Evolutionary conservation across 352 stramenopile species (phyloP).

Genomic region (Phytopythium helicoides): DNA sequence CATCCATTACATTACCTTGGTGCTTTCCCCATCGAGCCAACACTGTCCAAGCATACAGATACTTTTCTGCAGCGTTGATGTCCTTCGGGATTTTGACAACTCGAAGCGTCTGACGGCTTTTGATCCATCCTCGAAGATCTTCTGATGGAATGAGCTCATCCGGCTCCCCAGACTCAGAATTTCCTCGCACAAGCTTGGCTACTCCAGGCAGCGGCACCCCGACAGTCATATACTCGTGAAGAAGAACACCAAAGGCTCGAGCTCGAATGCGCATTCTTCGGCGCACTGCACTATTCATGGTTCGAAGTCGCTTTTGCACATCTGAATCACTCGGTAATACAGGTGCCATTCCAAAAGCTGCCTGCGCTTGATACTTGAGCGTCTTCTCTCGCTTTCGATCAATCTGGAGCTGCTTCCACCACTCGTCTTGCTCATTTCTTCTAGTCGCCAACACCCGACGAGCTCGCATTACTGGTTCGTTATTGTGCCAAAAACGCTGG

Average conservation of each 20-base stretch:
- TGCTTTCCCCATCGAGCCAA: slow-evolving; percentile 23
- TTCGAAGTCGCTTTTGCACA: slow-evolving; percentile 34
- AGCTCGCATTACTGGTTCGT: slow-evolving; percentile 31
- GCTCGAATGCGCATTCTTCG: slow-evolving; percentile 48
- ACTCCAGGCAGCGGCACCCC: slow-evolving; percentile 57
- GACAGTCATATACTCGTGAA: slow-evolving; percentile 60
- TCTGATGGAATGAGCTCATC: slow-evolving; percentile 43
- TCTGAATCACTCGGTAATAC: slow-evolving; percentile 38
- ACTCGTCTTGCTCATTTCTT: slow-evolving; percentile 22
- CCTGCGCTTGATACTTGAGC: slow-evolving; percentile 33
- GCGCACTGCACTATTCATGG: slow-evolving; percentile 45
- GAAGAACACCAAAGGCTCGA: slow-evolving; percentile 49
- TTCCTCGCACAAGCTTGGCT: slow-evolving; percentile 14
- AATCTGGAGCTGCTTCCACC: slow-evolving; percentile 36
- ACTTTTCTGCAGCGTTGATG: background rate
- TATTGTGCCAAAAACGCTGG: slow-evolving; percentile 52
- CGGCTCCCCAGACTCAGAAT: slow-evolving; percentile 7
- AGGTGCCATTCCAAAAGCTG: slow-evolving; percentile 36
- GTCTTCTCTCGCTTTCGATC: slow-evolving; percentile 29
- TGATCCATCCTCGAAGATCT: slow-evolving; percentile 53
- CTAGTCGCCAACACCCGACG: slow-evolving; percentile 15
- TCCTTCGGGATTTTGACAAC: slow-evolving; percentile 18
- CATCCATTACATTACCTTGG: background rate
- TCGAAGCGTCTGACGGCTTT: slow-evolving; percentile 41
- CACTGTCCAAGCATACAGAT: slow-evolving; percentile 26